Base-by-base conservation (phyloP, 148 eudicot species). In the Vaccinium myrtillus region DNA sequence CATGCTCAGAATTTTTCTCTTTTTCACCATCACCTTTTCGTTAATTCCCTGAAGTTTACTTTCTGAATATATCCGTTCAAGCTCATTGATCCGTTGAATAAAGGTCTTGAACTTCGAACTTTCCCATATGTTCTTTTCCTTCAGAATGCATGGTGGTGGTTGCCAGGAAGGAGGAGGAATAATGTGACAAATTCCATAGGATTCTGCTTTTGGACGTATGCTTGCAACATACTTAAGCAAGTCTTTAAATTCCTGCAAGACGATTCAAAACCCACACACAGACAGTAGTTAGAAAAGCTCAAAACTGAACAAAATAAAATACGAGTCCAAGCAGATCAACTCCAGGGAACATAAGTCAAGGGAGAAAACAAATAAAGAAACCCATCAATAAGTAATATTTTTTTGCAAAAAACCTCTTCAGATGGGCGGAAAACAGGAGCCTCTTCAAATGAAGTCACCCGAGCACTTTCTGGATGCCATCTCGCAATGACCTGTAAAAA, bases 81-180 rank as follows among this genome's bases (percentile, higher is more conserved):
- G 92, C 71, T 85, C 88, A 86, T 90, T 78, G 81, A 91, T 87
- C 48, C 70, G 79, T 83, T 96, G 94, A 82, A 87, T 54, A 87
- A 27, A 69, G 63, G 98, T 87, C 78, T 84, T 59, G 82, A 95
- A 91, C 77, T 84, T 87, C 13, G 58, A 84, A 84, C 71, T 84
- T 78, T 88, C 87, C 92, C 92, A 90, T n/a, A 78, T 81, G 46
- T 84, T 77, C 54, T 86, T 87, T 63, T 90, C 92, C 86, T 86
- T 88, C n/a, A 94, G 70, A 81, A 89, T 88, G 87, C 86, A 85
- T 16, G 95, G 95, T 16, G 95, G 95, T 15, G 92, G 87, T 87
- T 88, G 81, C 96, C 98, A 95, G 16, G 96, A 91, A 88, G 91
- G 86, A 83, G 98, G 98, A 85, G 98, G 98, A 77, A 93, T 88